Evolutionary conservation across 192 early-diverging fungal species (phyloP), one percentile per base, ranked within the genome.

Genomic region (Globomyces pollinis-pini): DNA sequence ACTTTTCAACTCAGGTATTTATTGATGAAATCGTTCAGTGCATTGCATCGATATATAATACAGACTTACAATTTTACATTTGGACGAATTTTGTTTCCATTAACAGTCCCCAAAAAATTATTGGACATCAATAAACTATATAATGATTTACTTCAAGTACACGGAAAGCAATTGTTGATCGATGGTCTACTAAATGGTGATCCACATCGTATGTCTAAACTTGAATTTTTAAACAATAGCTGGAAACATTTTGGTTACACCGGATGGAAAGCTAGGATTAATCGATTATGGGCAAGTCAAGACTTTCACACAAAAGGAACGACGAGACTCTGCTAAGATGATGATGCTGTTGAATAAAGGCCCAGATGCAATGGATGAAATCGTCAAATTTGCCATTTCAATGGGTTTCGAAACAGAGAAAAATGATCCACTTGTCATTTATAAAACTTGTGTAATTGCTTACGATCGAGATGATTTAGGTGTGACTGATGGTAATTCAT

Each of bases 251-350:
- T 35, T 66, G 6, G 55, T 70, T 7, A 38, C 62, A 3, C 34
- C 43, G 1, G 56, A 70, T 36, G 69, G 69, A 5, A 47, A 64
- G 5, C 56, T 70, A 23, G 69, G 58, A 1, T 32, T 70, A 34
- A 52, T 70, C 16, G 69, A 70, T 38, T 67, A 57, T 49, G 69
- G 69, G 1, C 68, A 70, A 49, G 64, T 61, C 38, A 68, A 68
- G 38, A n/a, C 28, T 11, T 26, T 68, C 42, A 53, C 11, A 2
- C 4, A 26, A 9, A 52, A 68, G 38, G 66, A 68, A 18, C 1
- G 66, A 5, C 8, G 45, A 15, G 41, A 58, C 6, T 11, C 64
- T 1, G 66, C 66, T 18, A 38, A 57, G 23, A 6, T 47, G 23
- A 47, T 47, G n/a, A 15, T 64, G 2, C n/a, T 57, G 24, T 44